Evolutionary conservation across 2,329 filamentous ascomycete species (phyloP).

Genomic region (Sphaerulina vaccinii): DNA sequence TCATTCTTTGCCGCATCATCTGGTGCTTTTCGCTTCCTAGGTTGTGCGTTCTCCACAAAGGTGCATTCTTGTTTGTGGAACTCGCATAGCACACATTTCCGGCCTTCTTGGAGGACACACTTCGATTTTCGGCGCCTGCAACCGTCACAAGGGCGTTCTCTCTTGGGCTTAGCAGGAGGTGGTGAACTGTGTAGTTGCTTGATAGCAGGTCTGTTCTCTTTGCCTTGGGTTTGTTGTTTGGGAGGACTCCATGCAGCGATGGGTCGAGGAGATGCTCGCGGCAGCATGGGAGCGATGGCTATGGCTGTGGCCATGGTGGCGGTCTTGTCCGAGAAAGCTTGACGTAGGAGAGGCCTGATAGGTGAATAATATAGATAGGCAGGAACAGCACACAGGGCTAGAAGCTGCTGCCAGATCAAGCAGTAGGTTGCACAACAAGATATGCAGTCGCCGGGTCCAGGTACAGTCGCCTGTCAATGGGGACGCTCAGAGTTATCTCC

Average conservation of each 20-base stretch:
- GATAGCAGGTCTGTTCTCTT: slow-evolving; percentile 42
- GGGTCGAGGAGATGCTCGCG: slow-evolving; percentile 46
- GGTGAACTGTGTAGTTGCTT: slow-evolving; percentile 35
- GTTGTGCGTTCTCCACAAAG: slow-evolving; percentile 71
- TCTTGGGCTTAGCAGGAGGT: slow-evolving; percentile 28
- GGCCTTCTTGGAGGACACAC: slow-evolving; percentile 75
- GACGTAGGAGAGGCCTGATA: slow-evolving; percentile 23
- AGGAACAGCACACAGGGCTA: slow-evolving; percentile 15
- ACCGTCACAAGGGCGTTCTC: slow-evolving; percentile 61
- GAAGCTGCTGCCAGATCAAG: slow-evolving; percentile 8
- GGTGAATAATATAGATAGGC: slow-evolving; percentile 22
- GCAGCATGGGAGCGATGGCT: slow-evolving; percentile 48
- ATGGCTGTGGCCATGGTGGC: slow-evolving; percentile 47
- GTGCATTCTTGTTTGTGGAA: slow-evolving; percentile 77
- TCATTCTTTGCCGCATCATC: slow-evolving; percentile 48
- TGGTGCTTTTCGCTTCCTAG: slow-evolving; percentile 72
- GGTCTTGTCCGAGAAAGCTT: slow-evolving; percentile 16
- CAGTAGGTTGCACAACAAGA: slow-evolving; percentile 14
- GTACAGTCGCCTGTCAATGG: slow-evolving; percentile 13
- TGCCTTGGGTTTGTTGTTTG: slow-evolving; percentile 42
- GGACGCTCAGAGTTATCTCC: slow-evolving; percentile 21
- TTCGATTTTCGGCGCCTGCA: slow-evolving; percentile 72
- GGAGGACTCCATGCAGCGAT: slow-evolving; percentile 48
- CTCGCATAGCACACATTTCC: slow-evolving; percentile 72
- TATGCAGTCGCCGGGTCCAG: slow-evolving; percentile 18